phyloP scores from a whole-genome alignment of 768 basidiomycete species.

The Tulasnella sp. region DNA sequence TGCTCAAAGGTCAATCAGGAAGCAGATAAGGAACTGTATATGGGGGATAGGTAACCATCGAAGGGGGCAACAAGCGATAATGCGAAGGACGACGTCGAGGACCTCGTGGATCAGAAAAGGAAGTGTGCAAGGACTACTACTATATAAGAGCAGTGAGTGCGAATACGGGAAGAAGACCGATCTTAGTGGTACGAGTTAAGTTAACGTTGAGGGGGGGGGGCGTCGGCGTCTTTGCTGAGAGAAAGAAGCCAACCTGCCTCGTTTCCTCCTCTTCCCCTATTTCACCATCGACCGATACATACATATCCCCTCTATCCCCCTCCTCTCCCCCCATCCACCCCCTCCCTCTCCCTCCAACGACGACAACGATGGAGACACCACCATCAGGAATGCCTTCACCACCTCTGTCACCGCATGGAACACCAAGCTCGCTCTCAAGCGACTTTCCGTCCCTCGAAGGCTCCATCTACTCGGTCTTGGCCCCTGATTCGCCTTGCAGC shows the following conservation, averaged over 20 bases:
- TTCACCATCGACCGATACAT: conserved; percentile 3
- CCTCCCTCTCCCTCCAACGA: not conserved
- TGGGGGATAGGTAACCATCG: not conserved
- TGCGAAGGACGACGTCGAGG: not conserved
- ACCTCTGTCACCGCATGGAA: conserved; percentile 11
- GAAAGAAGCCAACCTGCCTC: conserved; percentile 3
- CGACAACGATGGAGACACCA: not conserved
- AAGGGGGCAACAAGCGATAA: not conserved
- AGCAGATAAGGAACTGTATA: not conserved
- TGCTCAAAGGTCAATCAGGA: not conserved
- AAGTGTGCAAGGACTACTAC: not conserved
- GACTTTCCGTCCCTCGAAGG: conserved; percentile 10
- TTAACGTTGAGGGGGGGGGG: not conserved
- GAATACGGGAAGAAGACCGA: not conserved
- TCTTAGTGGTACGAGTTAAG: not conserved
- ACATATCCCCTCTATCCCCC: not conserved
- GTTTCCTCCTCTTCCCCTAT: not conserved
- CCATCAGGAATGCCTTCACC: conserved; percentile 16
- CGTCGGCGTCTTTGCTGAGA: not conserved
- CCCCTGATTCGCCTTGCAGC: conserved; percentile 7
- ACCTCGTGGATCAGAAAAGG: not conserved
- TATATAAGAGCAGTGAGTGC: too few relatives aligned
- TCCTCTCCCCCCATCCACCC: not conserved
- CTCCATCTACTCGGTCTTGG: conserved; percentile 13
- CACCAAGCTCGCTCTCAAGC: conserved; percentile 6